Percentiles rank a stretch among this genome's conserved stretches.
Conservation (phyloP, 208 protist genomes). For the Leptomonas pyrrhocoris region DNA sequence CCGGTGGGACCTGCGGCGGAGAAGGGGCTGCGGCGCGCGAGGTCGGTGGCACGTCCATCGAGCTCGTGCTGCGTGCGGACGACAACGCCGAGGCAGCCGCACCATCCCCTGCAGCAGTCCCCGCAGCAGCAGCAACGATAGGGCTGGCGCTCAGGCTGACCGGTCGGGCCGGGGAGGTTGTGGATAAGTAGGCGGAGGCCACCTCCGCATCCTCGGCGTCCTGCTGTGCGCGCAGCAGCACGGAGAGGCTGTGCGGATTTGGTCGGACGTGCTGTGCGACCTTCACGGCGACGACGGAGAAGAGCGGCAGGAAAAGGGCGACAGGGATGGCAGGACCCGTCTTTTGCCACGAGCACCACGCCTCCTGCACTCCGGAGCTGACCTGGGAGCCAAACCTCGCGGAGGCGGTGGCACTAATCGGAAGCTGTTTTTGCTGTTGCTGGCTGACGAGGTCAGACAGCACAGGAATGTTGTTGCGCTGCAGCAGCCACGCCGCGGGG, state of each 20-base stretch:
- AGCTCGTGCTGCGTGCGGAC: slow-evolving; percentile 16
- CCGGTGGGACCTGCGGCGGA: slow-evolving; percentile 12
- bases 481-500: slow-evolving; percentile 48
- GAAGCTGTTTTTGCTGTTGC: background rate
- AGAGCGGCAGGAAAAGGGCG: slow-evolving; percentile 71
- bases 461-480: slow-evolving; percentile 52
- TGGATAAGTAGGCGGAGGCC: slow-evolving; percentile 13
- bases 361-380: slow-evolving; percentile 28
- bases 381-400: slow-evolving; percentile 13
- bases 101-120: no score
- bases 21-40: slow-evolving; percentile 4
- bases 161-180: slow-evolving; percentile 16
- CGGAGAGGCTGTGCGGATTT: slow-evolving; percentile 9
- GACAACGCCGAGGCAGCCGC: background rate
- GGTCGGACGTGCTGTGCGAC: slow-evolving; percentile 33
- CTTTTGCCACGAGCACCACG: slow-evolving; percentile 40
- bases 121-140: background rate
- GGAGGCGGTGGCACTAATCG: slow-evolving; percentile 12
- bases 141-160: slow-evolving; percentile 29
- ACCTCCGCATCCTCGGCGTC: slow-evolving; percentile 18
- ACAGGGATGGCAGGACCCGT: slow-evolving; percentile 66
- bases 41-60: slow-evolving; percentile 13
- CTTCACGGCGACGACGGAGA: slow-evolving; percentile 58
- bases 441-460: slow-evolving; percentile 61
- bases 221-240: slow-evolving; percentile 26